Conservation (phyloP, 768 basidiomycete species). For the Hericium coralloides region DNA sequence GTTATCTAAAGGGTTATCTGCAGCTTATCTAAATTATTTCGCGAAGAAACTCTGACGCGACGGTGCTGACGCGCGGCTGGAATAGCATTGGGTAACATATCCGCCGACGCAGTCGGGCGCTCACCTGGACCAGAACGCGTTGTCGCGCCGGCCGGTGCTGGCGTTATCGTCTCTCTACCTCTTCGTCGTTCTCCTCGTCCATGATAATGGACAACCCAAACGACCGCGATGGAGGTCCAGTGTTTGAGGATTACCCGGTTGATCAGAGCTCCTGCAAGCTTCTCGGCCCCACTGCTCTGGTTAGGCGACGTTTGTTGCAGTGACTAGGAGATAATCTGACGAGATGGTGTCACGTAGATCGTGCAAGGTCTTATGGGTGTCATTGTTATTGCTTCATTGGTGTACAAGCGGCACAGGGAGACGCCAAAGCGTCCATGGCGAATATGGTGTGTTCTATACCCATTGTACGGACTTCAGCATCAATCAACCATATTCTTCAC, state of each 20-base stretch:
- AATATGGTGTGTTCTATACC: conserved; percentile 59
- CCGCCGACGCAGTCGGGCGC: neutral
- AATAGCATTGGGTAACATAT: neutral
- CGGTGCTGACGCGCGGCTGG: neutral
- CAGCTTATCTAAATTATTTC: neutral
- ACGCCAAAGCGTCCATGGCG: conserved; percentile 79
- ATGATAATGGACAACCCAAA: neutral
- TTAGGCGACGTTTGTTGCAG: conserved; percentile 15
- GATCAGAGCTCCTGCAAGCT: conserved; percentile 36
- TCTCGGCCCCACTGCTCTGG: conserved; percentile 39
- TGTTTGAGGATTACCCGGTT: conserved; percentile 28
- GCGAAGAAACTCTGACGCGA: neutral
- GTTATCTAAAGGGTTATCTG: neutral
- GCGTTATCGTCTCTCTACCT: neutral
- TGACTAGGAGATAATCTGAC: neutral
- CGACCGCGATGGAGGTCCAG: neutral
- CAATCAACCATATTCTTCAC: neutral
- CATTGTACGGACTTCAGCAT: neutral
- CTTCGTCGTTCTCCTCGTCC: neutral
- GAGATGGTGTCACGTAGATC: conserved; percentile 31
- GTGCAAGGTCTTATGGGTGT: conserved; percentile 88
- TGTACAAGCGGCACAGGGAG: conserved; percentile 86
- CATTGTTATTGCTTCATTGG: conserved; percentile 77
- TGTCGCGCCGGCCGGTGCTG: neutral
- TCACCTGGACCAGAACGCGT: neutral